Percentiles rank a stretch among this genome's conserved stretches.
phyloP scores from a whole-genome alignment of 331 rosid species.

The Stylosanthes scabra region DNA sequence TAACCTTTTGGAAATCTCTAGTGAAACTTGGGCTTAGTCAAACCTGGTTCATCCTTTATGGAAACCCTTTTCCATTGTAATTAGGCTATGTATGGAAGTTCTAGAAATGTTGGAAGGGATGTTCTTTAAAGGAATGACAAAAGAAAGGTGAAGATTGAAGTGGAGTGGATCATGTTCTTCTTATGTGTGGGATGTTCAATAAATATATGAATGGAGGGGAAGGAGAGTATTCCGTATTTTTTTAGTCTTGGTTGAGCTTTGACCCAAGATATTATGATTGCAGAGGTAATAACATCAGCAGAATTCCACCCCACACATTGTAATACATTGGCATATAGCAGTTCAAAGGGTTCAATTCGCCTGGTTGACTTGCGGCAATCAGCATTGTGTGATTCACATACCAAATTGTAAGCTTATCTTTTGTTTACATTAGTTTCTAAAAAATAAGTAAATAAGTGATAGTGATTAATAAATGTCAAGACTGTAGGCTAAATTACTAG shows the following conservation, averaged over 20 bases:
- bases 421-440: conserved; percentile 13
- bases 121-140: no score
- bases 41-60: not conserved
- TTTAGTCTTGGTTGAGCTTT: conserved; percentile 24
- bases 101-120: no score
- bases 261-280: conserved; percentile 42
- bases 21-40: not conserved
- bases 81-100: no score
- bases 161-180: no score
- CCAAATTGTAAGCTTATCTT: conserved; percentile 79
- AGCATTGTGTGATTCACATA: conserved; percentile 96
- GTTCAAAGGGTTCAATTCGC: conserved; percentile 98
- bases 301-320: conserved; percentile 98
- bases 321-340: conserved; percentile 95
- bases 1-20: not conserved
- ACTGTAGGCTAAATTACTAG: not conserved
- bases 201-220: no score
- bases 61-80: not conserved
- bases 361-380: conserved; percentile 98
- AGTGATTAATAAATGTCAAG: not conserved
- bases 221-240: not conserved
- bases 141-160: no score
- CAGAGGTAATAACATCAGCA: conserved; percentile 99
- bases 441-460: no score
- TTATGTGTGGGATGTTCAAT: no score